Base-by-base conservation (phyloP, 805 yeast species). In the Saccharomycopsis guyanensis region DNA sequence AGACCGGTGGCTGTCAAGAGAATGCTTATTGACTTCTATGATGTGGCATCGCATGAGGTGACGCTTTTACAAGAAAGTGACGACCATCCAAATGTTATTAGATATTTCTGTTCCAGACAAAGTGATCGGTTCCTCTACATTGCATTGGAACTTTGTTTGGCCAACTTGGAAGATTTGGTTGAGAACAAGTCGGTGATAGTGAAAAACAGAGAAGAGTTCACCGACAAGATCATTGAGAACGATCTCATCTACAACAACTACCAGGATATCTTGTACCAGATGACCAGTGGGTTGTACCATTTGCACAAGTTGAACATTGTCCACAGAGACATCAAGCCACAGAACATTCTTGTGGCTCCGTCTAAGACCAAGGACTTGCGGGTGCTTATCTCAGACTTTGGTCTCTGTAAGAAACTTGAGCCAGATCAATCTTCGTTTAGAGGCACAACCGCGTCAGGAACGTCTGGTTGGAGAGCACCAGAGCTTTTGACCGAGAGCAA, bases 391-490 rank as follows among this genome's bases (percentile, higher is more conserved):
- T 88, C 97, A 1, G 99, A 93, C 63, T 93, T 93, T 66, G 99
- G 99, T 0, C 72, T 93, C 6, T 93, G 98, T 61, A 89, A 91
- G 59, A 85, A 84, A 58, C 66, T 93, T 43, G 98, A 93, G 52
- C 77, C 80, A 13, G 97, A 88, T 56, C 96, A 93, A 62, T 84
- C 95, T 1, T 86, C 96, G 1, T 91, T 91, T 62, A 74, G 91
- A 52, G 95, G 96, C 0, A 91, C 96, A 0, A 82, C 93, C 0
- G 94, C 95, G 16, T 95, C 97, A 0, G 98, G 98, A 1, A 93
- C 98, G 0, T 77, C 93, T 3, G 99, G 99, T 2, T 93, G 98
- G 98, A 75, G 97, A 56, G 97, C 99, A 0, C 98, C 98, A 0
- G 98, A 93, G 57, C 62, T 86, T 29, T 64, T 86, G 32, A 75